phyloP scores from a whole-genome alignment of 176 grass and related monocot genomes.

The Poa pratensis region DNA sequence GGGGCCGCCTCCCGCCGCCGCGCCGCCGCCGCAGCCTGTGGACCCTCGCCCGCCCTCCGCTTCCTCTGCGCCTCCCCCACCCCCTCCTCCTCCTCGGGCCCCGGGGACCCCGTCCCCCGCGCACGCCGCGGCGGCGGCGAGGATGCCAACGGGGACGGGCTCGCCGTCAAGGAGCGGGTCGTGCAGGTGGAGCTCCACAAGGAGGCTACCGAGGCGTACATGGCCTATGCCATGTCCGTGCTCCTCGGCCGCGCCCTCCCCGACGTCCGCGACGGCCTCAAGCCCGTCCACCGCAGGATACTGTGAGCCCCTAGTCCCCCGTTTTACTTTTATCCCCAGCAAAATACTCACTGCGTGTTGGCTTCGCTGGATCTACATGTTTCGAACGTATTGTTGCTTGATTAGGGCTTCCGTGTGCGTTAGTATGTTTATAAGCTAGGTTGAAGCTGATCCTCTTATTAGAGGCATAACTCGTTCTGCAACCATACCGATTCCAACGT shows the following conservation, averaged over 20 bases:
- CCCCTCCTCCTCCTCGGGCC: background rate
- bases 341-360: background rate
- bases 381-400: background rate
- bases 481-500: background rate
- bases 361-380: background rate
- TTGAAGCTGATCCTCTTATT: conserved; percentile 6
- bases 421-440: background rate
- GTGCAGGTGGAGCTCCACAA: conserved; percentile 86
- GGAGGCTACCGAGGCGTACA: conserved; percentile 88
- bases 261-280: conserved; percentile 91
- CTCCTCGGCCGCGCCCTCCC: conserved; percentile 85
- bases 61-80: conserved; percentile 32
- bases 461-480: background rate
- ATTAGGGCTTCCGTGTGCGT: background rate
- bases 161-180: conserved; percentile 62
- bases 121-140: conserved; percentile 39
- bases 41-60: conserved; percentile 35
- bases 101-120: background rate
- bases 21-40: background rate
- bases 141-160: conserved; percentile 32
- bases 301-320: conserved; percentile 59
- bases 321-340: background rate
- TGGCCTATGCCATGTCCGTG: conserved; percentile 97
- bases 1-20: conserved; percentile 49
- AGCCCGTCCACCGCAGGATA: conserved; percentile 94